Evolutionary conservation across 768 basidiomycete genomes (phyloP), one percentile per base, ranked within the genome.

Genomic region (Phylloporus sp.): DNA sequence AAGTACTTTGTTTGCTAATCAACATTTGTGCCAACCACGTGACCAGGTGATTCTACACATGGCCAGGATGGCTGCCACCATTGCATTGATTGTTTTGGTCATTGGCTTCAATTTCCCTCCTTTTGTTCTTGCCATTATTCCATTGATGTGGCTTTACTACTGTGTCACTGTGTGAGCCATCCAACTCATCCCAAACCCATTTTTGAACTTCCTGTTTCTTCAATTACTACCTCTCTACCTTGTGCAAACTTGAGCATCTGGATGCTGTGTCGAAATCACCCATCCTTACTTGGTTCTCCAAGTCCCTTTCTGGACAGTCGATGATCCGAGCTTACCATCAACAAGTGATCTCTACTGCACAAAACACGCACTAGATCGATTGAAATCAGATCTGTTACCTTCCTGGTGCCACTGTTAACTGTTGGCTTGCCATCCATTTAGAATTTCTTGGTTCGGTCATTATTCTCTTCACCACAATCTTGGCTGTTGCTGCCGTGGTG

Each of bases 181-280:
- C 11, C 6, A 4, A 27, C 9, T 40, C 26, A 1, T 31, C 9
- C 17, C 43, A 13, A 21, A 17, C 38, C 1, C 13, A 2, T 28
- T 23, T 37, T 48, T 38, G 38, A 49, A 20, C 27, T 34, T 26
- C 4, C 4, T 14, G 6, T 3, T 37, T 38, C 20, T 26, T 2
- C 55, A 91, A 88, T 34, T 95, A 95, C 65, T 93, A 93, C 62
- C 78, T 93, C 8, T 74, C 87, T 4, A 91, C 90, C 0, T 89
- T 86, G 1, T 82, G 90, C 21, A 90, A 93, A 62, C 75, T 93
- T 21, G 91, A 93, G 63, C 86, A 90, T 11, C 73, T 94, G 13
- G 90, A 93, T 54, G 86, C 91, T 1, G 84, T 90, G 21, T 90
- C 90, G 6, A 82, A 88, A 31, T 90, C 89, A 0, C 93, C 94